Percentiles rank a stretch among this genome's conserved stretches.
Conservation (phyloP, 192 early-diverging fungal species). For the Chytriomyces confervae region DNA sequence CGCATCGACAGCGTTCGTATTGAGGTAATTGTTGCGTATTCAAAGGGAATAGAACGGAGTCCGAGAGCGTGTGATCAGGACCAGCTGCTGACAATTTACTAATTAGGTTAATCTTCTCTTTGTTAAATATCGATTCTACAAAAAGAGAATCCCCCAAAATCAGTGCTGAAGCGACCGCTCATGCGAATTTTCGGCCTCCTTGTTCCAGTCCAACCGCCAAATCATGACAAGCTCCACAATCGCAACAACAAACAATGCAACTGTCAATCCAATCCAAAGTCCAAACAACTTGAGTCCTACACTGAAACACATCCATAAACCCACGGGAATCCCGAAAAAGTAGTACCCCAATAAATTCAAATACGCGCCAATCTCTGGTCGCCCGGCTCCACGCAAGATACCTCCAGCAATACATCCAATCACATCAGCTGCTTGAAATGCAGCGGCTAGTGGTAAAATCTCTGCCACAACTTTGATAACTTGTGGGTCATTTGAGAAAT, state of each 20-base stretch:
- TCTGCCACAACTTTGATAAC: slow-evolving; percentile 75
- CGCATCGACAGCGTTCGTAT: too few species aligned
- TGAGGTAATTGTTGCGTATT: too few species aligned
- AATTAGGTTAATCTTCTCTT: too few species aligned
- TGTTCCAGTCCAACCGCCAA: slow-evolving; percentile 47
- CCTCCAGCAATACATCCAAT: slow-evolving; percentile 58
- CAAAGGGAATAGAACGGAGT: too few species aligned
- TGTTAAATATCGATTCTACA: too few species aligned
- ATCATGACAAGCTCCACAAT: slow-evolving; percentile 48
- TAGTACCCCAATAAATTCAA: slow-evolving; percentile 50
- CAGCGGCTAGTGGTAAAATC: slow-evolving; percentile 79
- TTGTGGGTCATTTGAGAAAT: slow-evolving; percentile 69
- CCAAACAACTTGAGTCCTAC: slow-evolving; percentile 43
- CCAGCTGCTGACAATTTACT: too few species aligned
- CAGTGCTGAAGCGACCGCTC: background rate
- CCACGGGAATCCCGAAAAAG: slow-evolving; percentile 25
- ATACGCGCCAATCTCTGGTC: slow-evolving; percentile 67
- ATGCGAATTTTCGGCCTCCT: slow-evolving; percentile 39
- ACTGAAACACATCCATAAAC: slow-evolving; percentile 45
- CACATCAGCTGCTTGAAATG: slow-evolving; percentile 58
- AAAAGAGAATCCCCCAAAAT: too few species aligned
- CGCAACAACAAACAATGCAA: slow-evolving; percentile 59
- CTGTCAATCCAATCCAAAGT: slow-evolving; percentile 55
- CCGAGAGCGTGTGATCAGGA: too few species aligned
- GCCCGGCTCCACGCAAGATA: slow-evolving; percentile 76